These are phyloP conservation scores for Apophysomyces variabilis DNA, from an alignment of 371 early-diverging fungal species.

Conservation along the genomic window DNA sequence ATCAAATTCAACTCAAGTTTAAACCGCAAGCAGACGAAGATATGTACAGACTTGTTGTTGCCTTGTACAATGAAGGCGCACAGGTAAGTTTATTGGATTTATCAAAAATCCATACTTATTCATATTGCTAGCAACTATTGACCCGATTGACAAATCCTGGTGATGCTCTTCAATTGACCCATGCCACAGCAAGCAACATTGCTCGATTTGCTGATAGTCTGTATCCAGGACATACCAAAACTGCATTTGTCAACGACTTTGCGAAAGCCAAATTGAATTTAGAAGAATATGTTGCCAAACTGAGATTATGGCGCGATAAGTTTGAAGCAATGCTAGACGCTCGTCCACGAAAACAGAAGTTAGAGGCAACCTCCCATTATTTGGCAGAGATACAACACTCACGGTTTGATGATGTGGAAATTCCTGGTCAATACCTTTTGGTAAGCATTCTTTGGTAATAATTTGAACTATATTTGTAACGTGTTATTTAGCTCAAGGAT, in stretches of 20 bases:
- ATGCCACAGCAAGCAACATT: conserved; percentile 83
- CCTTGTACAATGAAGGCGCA: conserved; percentile 87
- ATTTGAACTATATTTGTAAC: neutral
- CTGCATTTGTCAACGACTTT: conserved; percentile 90
- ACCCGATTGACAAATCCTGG: conserved; percentile 65
- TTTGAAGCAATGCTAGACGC: conserved; percentile 85
- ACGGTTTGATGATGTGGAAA: conserved; percentile 96
- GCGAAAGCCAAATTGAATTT: conserved; percentile 80
- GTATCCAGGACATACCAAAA: conserved; percentile 75
- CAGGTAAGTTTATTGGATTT: conserved; percentile 57
- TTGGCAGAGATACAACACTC: conserved; percentile 97
- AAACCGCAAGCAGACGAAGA: conserved; percentile 96
- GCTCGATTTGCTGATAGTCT: conserved; percentile 84
- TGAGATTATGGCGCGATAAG: conserved; percentile 89
- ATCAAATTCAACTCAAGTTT: conserved; percentile 90
- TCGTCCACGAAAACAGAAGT: conserved; percentile 79
- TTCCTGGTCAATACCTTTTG: conserved; percentile 96
- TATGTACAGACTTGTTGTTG: conserved; percentile 91
- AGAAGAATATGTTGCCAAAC: conserved; percentile 77
- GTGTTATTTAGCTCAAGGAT: conserved; percentile 62
- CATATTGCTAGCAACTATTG: conserved; percentile 59
- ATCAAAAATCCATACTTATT: neutral
- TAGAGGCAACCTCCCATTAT: conserved; percentile 89
- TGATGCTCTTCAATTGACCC: conserved; percentile 69
- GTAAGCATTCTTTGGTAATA: conserved; percentile 31